Base-by-base conservation (phyloP, 225 moss, liverwort and hornwort species). In the Bryoerythrophyllum caledonicum region DNA sequence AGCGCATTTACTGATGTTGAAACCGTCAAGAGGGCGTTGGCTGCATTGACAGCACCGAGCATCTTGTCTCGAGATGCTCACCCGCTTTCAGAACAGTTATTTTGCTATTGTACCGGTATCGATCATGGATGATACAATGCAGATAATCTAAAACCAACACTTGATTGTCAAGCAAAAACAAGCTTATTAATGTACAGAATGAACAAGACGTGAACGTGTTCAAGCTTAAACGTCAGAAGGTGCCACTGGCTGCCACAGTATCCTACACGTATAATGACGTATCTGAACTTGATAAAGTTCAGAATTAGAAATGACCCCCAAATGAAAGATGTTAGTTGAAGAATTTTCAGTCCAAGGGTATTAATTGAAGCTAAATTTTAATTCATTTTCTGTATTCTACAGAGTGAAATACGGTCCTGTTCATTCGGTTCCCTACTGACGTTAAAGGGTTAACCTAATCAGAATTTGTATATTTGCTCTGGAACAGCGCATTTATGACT, bases 41-140 rank as follows among this genome's bases (percentile, higher is more conserved):
- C 85, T 73, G 85, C 85, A 27, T 76, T 82, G 57, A 76, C 79
- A 54, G 79, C 75, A 53, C 75, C 82, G 20, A 75, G 78, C 60
- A 82, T 79, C 54, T 67, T 68, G 25, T 78, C 76, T 26, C 82
- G 79, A 13, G 82, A 73, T 61, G 79, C 82, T 55, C 78, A 82
- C 9, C 79, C 85, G 21, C 72, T 85, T 48, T 61, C 79, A 27
- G 82, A 82, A 40, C 67, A 79, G 85, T 85, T 27, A 76, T 76
- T 70, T 35, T 25, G 65, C 65, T 53, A 69, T 48, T 73, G 60
- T 35, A 5, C 14, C 53, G 20, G 2, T n/a, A n/a, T n/a, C n/a
- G n/a, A n/a, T n/a, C n/a, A n/a, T n/a, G n/a, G n/a, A n/a, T n/a
- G n/a, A n/a, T 13, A 14, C 53, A 40, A 14, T 26, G 26, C 38